Base-by-base conservation (phyloP, 139 green algal species). In the Asterochloris erici region DNA sequence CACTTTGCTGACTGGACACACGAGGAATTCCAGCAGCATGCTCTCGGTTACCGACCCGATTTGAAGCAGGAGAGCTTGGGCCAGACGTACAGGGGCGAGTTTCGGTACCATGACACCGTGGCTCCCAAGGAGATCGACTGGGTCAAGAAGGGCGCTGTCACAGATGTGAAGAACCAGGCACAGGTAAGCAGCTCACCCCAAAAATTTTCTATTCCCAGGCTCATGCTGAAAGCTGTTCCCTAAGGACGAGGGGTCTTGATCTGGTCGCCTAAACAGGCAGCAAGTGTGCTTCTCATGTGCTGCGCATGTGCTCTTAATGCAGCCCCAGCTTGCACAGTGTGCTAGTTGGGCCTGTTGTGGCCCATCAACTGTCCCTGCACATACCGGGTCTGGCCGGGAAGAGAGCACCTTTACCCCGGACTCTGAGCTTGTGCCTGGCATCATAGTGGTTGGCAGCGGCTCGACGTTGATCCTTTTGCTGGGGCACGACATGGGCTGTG, bases 91-190 rank as follows among this genome's bases (percentile, higher is more conserved):
- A 54, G 38, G 38, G 74, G 73, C 11, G 17, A 79, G 21, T 97
- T 95, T 81, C 83, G 84, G 77, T 92, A 96, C 77, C 87, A 84
- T 0, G 81, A 87, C 24, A 81, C 87, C 0, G 38, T 64, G 28
- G 78, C 94, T 0, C 91, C 94, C 6, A 62, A 90, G 14, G 62
- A 77, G 10, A 78, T 95, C 11, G 95, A 99, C 89, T 99, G 96
- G 96, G 74, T 91, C 13, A 74, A 88, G n/a, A 71, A 93, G 66
- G 89, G 86, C n/a, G 95, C 92, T 11, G 96, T 99, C 0, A 93
- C 93, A 12, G 80, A 85, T 81, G 93, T 98, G 11, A 99, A 99
- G 89, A 99, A 99, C 88, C 96, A 99, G 89, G 82, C 27, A 16
- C 79, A 85, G 81, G 86, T 86, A 63, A 11, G 73, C 17, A 54